These are phyloP conservation scores for Solanum tarapatanum DNA, from an alignment of 257 asterid species.

Conservation along the genomic window DNA sequence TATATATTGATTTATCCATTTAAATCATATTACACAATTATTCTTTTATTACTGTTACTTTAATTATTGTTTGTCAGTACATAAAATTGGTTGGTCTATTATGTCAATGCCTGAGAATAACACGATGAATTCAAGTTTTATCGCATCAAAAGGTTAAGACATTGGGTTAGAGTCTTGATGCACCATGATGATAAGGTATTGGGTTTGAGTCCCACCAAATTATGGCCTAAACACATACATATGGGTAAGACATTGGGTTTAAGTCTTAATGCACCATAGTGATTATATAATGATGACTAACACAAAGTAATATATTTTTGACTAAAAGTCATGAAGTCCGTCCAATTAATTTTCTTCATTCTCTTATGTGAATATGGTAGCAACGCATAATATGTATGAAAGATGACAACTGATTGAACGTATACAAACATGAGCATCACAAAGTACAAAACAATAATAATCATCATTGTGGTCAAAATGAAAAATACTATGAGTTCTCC, in stretches of 20 bases:
- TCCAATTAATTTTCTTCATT: background rate
- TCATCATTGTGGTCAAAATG: background rate
- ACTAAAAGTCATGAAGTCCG: background rate
- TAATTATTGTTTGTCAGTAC: too few relatives aligned
- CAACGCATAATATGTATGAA: background rate
- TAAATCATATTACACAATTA: too few relatives aligned
- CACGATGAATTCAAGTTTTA: background rate
- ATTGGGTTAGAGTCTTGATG: background rate
- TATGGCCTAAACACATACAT: background rate
- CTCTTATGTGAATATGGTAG: background rate
- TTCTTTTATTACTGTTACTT: too few relatives aligned
- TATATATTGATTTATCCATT: too few relatives aligned
- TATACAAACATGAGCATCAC: background rate
- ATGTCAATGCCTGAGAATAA: background rate
- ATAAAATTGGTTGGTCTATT: background rate
- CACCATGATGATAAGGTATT: background rate
- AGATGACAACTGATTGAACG: background rate
- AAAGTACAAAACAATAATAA: background rate
- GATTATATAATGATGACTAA: background rate
- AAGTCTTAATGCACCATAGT: background rate
- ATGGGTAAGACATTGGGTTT: background rate
- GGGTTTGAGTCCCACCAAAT: background rate
- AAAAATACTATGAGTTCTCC: background rate
- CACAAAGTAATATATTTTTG: too few relatives aligned
- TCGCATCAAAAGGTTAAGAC: too few relatives aligned